Evolutionary conservation across 768 basidiomycete species (phyloP).

Genomic region (Rubroboletus pulcherrimus): DNA sequence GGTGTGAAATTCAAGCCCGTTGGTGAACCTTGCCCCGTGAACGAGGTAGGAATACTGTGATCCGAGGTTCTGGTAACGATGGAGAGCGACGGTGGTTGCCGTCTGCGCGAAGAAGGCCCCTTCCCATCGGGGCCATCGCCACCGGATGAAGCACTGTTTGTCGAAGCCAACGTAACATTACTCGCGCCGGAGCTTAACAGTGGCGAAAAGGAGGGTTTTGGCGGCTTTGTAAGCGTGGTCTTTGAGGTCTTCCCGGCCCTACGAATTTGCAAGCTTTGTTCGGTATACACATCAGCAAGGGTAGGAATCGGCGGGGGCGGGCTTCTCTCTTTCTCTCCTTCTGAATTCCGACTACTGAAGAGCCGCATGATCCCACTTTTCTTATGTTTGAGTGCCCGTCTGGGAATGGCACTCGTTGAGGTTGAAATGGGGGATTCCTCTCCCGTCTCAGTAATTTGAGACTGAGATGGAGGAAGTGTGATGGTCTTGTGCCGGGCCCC

Average conservation of each 20-base stretch:
- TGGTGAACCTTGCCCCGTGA: constrained; percentile 11
- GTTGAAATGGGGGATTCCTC: constrained; percentile 34
- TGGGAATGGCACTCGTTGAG: constrained; percentile 20
- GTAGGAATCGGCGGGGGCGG: constrained; percentile 58
- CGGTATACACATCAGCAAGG: constrained; percentile 37
- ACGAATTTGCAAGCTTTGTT: constrained; percentile 20
- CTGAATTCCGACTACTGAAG: constrained; percentile 49
- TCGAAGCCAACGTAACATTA: constrained; percentile 16
- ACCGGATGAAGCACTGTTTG: background rate
- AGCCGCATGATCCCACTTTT: constrained; percentile 81
- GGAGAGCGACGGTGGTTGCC: constrained; percentile 28
- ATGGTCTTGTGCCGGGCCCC: constrained; percentile 46
- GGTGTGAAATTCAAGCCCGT: constrained; percentile 9
- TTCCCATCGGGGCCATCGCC: constrained; percentile 21
- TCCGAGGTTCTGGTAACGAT: constrained; percentile 27
- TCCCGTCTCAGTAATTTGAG: constrained; percentile 39
- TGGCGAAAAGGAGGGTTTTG: constrained; percentile 41
- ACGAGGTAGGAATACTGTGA: constrained; percentile 9
- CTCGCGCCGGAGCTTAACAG: constrained; percentile 25
- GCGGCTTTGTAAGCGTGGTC: constrained; percentile 32
- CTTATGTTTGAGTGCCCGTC: constrained; percentile 63
- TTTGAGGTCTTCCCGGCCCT: constrained; percentile 29
- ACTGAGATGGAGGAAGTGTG: constrained; percentile 34
- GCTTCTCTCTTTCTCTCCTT: constrained; percentile 34
- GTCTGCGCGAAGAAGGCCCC: constrained; percentile 23